Evolutionary conservation across 495 filamentous ascomycete species (phyloP).

Genomic region (Paragyromitra xinjiangensis): DNA sequence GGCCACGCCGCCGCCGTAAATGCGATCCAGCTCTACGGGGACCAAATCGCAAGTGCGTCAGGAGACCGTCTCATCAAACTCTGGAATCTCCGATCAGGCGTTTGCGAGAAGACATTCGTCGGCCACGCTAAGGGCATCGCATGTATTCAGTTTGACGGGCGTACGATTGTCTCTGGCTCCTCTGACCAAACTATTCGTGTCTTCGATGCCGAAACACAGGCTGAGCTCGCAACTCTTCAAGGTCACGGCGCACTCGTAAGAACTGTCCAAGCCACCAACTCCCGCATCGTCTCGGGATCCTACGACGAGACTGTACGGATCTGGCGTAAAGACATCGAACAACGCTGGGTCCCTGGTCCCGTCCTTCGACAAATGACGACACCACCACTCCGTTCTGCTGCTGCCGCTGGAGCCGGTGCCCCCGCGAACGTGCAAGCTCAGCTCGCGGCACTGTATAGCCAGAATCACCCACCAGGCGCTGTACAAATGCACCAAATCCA

Average conservation of each 20-base stretch:
- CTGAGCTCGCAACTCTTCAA: slow-evolving; percentile 85
- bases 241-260: slow-evolving; percentile 86
- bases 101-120: slow-evolving; percentile 75
- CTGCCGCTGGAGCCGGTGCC: slow-evolving; percentile 35
- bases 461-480: slow-evolving; percentile 23
- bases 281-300: slow-evolving; percentile 87
- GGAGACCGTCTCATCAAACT: slow-evolving; percentile 91
- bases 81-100: slow-evolving; percentile 86
- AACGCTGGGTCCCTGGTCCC: slow-evolving; percentile 78
- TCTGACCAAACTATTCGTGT: slow-evolving; percentile 95
- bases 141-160: slow-evolving; percentile 96
- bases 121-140: slow-evolving; percentile 96
- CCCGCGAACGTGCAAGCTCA: slow-evolving; percentile 42
- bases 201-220: slow-evolving; percentile 82
- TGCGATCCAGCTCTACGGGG: slow-evolving; percentile 86
- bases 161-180: slow-evolving; percentile 93
- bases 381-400: slow-evolving; percentile 40
- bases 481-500: slow-evolving; percentile 56
- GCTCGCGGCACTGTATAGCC: slow-evolving; percentile 23
- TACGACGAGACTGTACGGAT: slow-evolving; percentile 96
- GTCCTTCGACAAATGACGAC: slow-evolving; percentile 69
- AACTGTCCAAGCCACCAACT: slow-evolving; percentile 88
- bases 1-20: slow-evolving; percentile 94
- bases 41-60: slow-evolving; percentile 91
- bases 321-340: slow-evolving; percentile 85